Evolutionary conservation across 805 yeast species (phyloP).

Genomic region (Hanseniaspora valbyensis): DNA sequence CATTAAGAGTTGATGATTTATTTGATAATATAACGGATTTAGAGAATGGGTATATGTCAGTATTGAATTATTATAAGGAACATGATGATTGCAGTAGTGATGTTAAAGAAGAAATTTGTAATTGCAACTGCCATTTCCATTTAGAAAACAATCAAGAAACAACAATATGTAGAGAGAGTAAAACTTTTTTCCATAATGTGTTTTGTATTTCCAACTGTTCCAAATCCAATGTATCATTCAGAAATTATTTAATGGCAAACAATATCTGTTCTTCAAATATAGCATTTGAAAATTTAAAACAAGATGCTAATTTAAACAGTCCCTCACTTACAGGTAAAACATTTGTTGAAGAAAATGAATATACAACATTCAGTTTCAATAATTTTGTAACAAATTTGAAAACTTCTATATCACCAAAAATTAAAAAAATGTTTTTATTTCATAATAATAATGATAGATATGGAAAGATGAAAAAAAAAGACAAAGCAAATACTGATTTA

Average conservation of each 20-base stretch:
- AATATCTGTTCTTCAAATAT: background rate
- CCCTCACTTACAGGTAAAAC: background rate
- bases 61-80: background rate
- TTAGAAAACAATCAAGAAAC: background rate
- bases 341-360: background rate
- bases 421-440: background rate
- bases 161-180: background rate
- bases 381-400: background rate
- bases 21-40: background rate
- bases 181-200: background rate
- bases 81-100: background rate
- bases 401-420: background rate
- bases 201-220: background rate
- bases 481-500: background rate
- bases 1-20: constrained; percentile 4
- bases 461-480: background rate
- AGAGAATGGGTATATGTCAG: background rate
- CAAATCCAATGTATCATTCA: background rate
- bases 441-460: background rate
- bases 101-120: background rate
- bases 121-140: background rate
- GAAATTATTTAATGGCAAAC: background rate
- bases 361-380: background rate
- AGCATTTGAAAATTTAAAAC: background rate
- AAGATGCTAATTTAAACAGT: background rate